Evolutionary conservation across 495 filamentous ascomycete genomes (phyloP).

Genomic region (Terfezia claveryi): DNA sequence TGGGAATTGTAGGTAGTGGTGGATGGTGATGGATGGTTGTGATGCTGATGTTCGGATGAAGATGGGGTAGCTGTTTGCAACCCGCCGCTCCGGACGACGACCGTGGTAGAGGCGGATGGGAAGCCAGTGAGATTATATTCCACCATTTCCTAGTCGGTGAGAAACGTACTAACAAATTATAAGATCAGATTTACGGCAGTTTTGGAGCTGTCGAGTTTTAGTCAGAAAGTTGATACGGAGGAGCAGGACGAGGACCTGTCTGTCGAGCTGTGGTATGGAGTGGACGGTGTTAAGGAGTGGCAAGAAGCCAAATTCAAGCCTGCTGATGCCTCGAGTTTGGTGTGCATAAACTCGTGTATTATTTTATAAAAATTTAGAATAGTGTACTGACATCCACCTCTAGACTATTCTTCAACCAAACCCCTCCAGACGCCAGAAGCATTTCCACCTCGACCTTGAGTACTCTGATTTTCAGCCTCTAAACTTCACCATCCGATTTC

Average conservation of each 20-base stretch:
- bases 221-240: not conserved
- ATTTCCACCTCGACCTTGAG: not conserved
- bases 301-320: not conserved
- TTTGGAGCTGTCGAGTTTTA: not conserved
- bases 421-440: not conserved
- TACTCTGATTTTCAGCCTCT: not conserved
- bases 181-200: not conserved
- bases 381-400: too few species aligned
- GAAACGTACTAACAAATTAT: not conserved
- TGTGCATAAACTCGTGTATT: not conserved
- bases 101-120: not conserved
- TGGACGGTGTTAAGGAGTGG: not conserved
- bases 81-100: not conserved
- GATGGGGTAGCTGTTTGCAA: not conserved
- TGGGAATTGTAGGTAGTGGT: too few species aligned
- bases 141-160: not conserved
- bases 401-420: not conserved
- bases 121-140: not conserved
- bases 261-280: not conserved
- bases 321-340: not conserved
- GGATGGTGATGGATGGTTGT: too few species aligned
- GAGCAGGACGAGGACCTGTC: not conserved
- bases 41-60: not conserved
- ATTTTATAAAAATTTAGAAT: not conserved
- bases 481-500: not conserved